Percentiles rank a stretch among this genome's conserved stretches.
Conservation (phyloP, 768 basidiomycete genomes). For the Pleurotus tuber-regium region DNA sequence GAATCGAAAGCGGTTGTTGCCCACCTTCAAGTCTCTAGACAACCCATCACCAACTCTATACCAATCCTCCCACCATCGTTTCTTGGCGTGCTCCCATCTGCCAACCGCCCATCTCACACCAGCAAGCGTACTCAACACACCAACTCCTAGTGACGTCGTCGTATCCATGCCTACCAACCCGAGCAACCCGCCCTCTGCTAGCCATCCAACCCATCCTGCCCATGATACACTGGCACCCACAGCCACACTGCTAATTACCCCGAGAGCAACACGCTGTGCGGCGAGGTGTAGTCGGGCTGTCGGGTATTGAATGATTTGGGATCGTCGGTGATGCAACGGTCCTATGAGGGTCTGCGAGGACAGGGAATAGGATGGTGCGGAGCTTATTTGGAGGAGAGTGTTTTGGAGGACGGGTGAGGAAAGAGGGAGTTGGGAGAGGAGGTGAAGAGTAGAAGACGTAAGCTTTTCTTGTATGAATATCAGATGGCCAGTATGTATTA, state of each 20-base stretch:
- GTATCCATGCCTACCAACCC: slow-evolving; percentile 44
- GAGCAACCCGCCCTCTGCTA: slow-evolving; percentile 38
- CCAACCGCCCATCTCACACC: slow-evolving; percentile 63
- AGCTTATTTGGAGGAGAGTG: slow-evolving; percentile 47
- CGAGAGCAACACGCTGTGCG: slow-evolving; percentile 56
- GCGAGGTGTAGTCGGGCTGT: slow-evolving; percentile 60
- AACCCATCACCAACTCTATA: slow-evolving; percentile 58
- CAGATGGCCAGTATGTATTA: slow-evolving; percentile 63
- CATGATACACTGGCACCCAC: slow-evolving; percentile 55
- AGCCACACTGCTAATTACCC: slow-evolving; percentile 45
- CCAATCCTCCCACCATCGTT: slow-evolving; percentile 69
- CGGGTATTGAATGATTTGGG: slow-evolving; percentile 52
- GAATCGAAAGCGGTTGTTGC: too few relatives aligned
- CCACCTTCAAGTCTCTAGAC: slow-evolving; percentile 61
- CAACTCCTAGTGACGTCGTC: slow-evolving; percentile 58
- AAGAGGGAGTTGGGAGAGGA: slow-evolving; percentile 39
- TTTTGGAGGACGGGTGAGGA: slow-evolving; percentile 61
- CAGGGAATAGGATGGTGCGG: slow-evolving; percentile 45
- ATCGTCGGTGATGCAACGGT: slow-evolving; percentile 50
- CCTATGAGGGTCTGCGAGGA: slow-evolving; percentile 41
- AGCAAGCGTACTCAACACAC: slow-evolving; percentile 45
- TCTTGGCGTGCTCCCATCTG: slow-evolving; percentile 67
- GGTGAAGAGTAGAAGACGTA: slow-evolving; percentile 35
- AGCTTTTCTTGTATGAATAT: slow-evolving; percentile 43
- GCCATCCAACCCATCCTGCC: slow-evolving; percentile 54